phyloP scores from a whole-genome alignment of 1,284 basidiomycete genomes.

The Limonomyces culmigenus region DNA sequence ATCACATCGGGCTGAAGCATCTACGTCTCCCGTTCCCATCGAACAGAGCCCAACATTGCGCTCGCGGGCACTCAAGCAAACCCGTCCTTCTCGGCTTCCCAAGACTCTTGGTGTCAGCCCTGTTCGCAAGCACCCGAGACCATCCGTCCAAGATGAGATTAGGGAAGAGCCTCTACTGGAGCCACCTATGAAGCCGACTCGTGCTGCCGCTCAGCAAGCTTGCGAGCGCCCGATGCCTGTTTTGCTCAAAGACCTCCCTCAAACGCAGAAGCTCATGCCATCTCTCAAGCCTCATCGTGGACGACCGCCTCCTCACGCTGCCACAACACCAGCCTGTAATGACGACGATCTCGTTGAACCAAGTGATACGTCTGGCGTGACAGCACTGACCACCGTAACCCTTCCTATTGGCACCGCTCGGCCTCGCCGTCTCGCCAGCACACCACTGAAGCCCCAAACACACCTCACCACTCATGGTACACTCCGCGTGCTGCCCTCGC shows the following conservation, averaged over 20 bases:
- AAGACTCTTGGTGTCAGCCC: no score
- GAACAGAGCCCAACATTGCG: no score
- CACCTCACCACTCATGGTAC: constrained; percentile 31
- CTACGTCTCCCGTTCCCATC: no score
- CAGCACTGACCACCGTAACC: background rate
- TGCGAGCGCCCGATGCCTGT: background rate
- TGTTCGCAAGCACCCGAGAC: no score
- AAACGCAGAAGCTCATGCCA: background rate
- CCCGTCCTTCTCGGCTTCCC: no score
- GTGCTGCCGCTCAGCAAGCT: no score
- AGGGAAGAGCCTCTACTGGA: no score
- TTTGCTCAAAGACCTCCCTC: background rate
- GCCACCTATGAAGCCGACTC: no score
- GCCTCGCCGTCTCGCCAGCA: constrained; percentile 20
- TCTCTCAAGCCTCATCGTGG: background rate
- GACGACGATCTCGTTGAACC: background rate
- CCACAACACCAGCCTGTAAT: no score
- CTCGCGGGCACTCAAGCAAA: no score
- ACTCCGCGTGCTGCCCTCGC: constrained; percentile 29
- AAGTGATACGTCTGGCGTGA: background rate
- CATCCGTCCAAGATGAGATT: no score
- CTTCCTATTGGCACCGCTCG: constrained; percentile 9
- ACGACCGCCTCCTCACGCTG: background rate
- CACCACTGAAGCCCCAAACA: constrained; percentile 21
- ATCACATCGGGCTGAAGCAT: no score